Evolutionary conservation across 805 yeast genomes (phyloP), one percentile per base, ranked within the genome.

Genomic region (Brettanomyces bruxellensis): DNA sequence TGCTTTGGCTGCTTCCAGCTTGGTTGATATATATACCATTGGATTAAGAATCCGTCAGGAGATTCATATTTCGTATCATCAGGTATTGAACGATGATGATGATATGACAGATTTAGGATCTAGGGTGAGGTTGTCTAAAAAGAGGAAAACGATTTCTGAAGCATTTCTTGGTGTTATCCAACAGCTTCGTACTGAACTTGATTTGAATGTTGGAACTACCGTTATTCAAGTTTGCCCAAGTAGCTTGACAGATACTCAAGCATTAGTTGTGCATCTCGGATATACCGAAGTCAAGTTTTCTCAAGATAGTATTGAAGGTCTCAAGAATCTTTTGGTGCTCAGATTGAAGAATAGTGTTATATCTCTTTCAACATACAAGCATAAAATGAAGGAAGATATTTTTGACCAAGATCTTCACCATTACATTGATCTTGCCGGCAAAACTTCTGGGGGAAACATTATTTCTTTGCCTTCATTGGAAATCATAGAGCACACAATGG

Each of bases 1-100:
- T 0, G 88, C 95, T 0, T 71, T 93, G 56, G 83, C 95, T 0
- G 93, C 93, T 0, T 82, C 96, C 0, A 88, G 85, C 56, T 68
- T 87, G 30, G 71, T 83, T 51, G 96, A 90, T 61, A 81, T 93
- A 40, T 75, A 78, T 56, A 80, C 81, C 46, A 80, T 93, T 2
- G 66, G 86, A 18, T 62, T 75, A 44, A 71, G 95, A 54, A 81
- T 89, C 69, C 71, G 79, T 36, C 85, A 82, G 53, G 95, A 87
- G 51, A 83, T 79, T 52, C 73, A 72, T 51, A 70, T 76, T 2
- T 83, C 93, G 0, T 89, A 89, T 58, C 76, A 73, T 40, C 95
- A 88, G 51, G 87, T 86, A 3, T 67, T 88, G 48, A 71, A 75
- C 38, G 90, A 82, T 52, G 53, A 45, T 34, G 40, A 34, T 25